These are phyloP conservation scores for Lentinus brumalis DNA, from an alignment of 768 basidiomycete genomes.

Conservation along the genomic window DNA sequence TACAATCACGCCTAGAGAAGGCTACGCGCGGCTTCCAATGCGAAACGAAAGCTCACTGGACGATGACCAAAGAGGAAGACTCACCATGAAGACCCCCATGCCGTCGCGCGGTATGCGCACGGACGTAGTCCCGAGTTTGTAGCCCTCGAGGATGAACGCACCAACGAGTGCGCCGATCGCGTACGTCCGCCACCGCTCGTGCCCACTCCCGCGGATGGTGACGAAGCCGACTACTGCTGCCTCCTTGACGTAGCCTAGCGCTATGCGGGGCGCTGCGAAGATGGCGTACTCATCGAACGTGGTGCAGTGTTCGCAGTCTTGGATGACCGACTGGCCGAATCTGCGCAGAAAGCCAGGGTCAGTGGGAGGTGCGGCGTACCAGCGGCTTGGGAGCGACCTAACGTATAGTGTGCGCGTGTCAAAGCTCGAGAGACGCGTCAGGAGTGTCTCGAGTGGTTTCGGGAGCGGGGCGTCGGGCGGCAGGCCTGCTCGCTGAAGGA, in stretches of 20 bases:
- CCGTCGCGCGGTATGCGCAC: conserved; percentile 48
- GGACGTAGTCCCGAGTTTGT: conserved; percentile 50
- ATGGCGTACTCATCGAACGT: conserved; percentile 61
- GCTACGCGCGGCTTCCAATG: too few species aligned
- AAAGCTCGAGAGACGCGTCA: conserved; percentile 56
- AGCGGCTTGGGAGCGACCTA: conserved; percentile 42
- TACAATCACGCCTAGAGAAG: neutral
- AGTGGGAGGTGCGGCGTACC: neutral
- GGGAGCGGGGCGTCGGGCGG: conserved; percentile 38
- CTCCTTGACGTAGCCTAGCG: conserved; percentile 63
- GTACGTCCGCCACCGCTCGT: conserved; percentile 45
- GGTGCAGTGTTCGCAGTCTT: conserved; percentile 67
- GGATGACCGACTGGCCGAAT: conserved; percentile 67
- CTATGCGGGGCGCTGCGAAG: conserved; percentile 53
- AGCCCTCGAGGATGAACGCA: conserved; percentile 55
- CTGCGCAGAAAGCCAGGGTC: conserved; percentile 35
- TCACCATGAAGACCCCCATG: conserved; percentile 41
- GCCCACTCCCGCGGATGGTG: conserved; percentile 43
- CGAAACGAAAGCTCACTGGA: too few species aligned
- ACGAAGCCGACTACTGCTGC: conserved; percentile 53
- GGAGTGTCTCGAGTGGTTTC: conserved; percentile 49
- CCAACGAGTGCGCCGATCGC: conserved; percentile 51
- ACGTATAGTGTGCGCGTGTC: conserved; percentile 62
- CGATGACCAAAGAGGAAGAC: conserved; percentile 19
- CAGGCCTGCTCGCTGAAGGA: conserved; percentile 44